Evolutionary conservation across 352 stramenopile species (phyloP).

Genomic region (Pythium brassicae): DNA sequence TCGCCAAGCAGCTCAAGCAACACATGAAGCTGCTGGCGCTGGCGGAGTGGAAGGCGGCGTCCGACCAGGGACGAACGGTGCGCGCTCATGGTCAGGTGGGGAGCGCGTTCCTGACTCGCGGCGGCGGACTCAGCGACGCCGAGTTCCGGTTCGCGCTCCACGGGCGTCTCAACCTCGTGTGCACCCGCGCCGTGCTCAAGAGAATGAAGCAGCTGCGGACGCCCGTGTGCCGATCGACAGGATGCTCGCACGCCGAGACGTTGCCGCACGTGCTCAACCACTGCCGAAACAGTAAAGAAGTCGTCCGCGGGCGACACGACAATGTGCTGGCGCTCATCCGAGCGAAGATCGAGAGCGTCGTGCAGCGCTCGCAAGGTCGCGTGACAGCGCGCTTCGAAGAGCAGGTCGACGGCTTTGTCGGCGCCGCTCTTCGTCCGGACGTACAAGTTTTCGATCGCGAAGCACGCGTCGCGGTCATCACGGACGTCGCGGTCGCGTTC

Average conservation of each 20-base stretch:
- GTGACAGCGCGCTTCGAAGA: neutral
- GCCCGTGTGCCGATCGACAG: neutral
- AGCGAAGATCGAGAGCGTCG: neutral
- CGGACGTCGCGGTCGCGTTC: constrained; percentile 2
- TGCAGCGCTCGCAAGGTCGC: neutral
- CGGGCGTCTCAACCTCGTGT: constrained; percentile 10
- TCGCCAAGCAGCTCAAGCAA: neutral
- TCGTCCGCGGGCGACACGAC: constrained; percentile 3
- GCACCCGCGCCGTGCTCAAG: constrained; percentile 13
- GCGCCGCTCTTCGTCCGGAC: neutral
- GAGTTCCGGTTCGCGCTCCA: constrained; percentile 10
- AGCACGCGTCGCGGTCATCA: neutral
- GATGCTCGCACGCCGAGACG: constrained; percentile 1
- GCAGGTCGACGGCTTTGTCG: neutral
- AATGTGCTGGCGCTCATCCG: neutral
- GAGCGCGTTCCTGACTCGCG: neutral
- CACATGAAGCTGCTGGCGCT: neutral
- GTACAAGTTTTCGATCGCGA: constrained; percentile 2
- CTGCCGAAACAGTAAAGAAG: neutral
- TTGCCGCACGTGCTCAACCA: constrained; percentile 12
- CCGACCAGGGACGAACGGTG: neutral
- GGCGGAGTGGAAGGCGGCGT: neutral
- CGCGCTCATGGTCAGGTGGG: neutral
- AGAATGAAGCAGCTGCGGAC: neutral
- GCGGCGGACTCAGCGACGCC: neutral